A percentile compares a stretch with the other conserved stretches of the same genome.
These are phyloP conservation scores for Zoysia pacifica DNA, from an alignment of 176 grass and related monocot species.

Conservation along the genomic window DNA sequence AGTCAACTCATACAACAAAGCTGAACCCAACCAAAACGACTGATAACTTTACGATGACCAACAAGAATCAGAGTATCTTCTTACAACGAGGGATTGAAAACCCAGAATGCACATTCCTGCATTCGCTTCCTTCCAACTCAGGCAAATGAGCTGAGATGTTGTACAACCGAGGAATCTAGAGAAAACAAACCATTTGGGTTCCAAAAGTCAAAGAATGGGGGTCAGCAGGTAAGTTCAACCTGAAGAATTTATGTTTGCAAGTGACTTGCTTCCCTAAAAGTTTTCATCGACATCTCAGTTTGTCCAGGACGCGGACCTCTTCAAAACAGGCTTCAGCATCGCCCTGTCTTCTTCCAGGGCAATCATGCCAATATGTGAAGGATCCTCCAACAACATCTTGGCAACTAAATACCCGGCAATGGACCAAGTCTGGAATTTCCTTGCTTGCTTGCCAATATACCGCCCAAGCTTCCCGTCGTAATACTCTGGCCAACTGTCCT, in stretches of 20 bases:
- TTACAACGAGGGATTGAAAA: conserved; percentile 44
- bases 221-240: conserved; percentile 33
- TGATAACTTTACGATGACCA: conserved; percentile 38
- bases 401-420: conserved; percentile 92
- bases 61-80: conserved; percentile 47
- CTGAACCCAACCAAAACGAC: conserved; percentile 38
- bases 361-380: conserved; percentile 73
- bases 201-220: conserved; percentile 32
- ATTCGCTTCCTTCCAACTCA: conserved; percentile 46
- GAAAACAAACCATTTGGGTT: conserved; percentile 32
- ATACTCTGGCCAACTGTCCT: conserved; percentile 95
- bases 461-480: conserved; percentile 90
- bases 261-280: conserved; percentile 38
- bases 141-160: conserved; percentile 41
- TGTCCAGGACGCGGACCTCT: conserved; percentile 79
- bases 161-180: conserved; percentile 45
- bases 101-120: conserved; percentile 41
- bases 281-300: conserved; percentile 48
- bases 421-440: conserved; percentile 93
- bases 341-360: conserved; percentile 65
- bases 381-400: conserved; percentile 92
- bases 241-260: conserved; percentile 39
- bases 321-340: conserved; percentile 62
- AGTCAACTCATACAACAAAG: conserved; percentile 43
- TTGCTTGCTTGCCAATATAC: conserved; percentile 83